phyloP scores from a whole-genome alignment of 2,329 filamentous ascomycete species.

The Fusarium luffae region DNA sequence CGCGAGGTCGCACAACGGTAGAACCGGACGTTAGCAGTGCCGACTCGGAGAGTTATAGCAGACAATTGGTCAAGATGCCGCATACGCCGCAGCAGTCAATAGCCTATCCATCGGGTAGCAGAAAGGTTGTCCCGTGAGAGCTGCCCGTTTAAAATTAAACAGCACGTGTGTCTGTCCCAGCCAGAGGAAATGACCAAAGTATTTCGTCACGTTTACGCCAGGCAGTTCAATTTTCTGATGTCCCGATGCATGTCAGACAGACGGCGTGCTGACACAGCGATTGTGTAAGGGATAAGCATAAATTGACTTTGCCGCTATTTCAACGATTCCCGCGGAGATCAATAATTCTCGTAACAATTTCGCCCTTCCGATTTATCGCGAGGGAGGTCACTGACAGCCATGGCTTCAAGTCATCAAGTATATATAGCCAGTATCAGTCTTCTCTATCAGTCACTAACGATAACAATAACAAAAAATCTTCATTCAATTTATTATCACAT shows the following conservation, averaged over 20 bases:
- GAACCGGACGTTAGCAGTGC: not conserved
- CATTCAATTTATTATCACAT: not conserved
- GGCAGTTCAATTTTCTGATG: not conserved
- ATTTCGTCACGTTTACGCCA: not conserved
- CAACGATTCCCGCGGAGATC: not conserved
- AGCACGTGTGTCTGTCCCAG: too few species aligned
- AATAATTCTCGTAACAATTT: not conserved
- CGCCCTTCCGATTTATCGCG: not conserved
- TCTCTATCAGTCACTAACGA: accelerated
- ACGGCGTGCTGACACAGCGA: not conserved
- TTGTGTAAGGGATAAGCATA: not conserved
- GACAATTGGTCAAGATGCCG: not conserved
- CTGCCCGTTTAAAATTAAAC: not conserved
- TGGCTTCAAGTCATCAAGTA: not conserved
- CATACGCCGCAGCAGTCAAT: not conserved
- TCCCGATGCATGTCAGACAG: not conserved
- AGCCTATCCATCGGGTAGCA: not conserved
- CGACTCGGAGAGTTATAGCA: not conserved
- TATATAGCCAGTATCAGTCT: not conserved
- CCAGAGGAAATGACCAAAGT: not conserved
- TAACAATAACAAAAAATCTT: not conserved
- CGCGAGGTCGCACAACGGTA: not conserved
- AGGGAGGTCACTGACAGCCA: not conserved
- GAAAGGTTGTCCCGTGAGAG: not conserved
- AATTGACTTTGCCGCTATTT: not conserved